Evolutionary conservation across 805 yeast genomes (phyloP).

Genomic region (Ogataea corticis): DNA sequence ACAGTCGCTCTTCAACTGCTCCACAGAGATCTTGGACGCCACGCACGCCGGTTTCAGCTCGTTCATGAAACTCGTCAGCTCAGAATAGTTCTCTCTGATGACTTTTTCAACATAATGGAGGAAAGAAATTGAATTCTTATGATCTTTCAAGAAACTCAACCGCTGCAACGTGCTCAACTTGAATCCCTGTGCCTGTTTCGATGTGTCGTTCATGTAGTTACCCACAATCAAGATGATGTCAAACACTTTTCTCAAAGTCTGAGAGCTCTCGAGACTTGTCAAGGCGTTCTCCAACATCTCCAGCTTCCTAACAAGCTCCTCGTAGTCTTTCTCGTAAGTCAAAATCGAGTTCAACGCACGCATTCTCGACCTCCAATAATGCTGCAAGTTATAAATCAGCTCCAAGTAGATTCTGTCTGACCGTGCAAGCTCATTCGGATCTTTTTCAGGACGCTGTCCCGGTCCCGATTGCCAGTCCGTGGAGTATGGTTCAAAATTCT

Average conservation of each 20-base stretch:
- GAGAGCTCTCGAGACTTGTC: constrained; percentile 62
- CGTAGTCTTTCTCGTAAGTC: constrained; percentile 75
- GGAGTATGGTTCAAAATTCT: constrained; percentile 78
- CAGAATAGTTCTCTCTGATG: constrained; percentile 82
- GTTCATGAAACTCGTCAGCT: constrained; percentile 68
- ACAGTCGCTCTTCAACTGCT: constrained; percentile 77
- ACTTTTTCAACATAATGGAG: constrained; percentile 89
- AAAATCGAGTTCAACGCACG: constrained; percentile 73
- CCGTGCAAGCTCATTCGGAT: constrained; percentile 75
- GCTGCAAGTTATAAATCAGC: constrained; percentile 76
- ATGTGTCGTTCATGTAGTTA: constrained; percentile 92
- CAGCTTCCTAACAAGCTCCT: constrained; percentile 66
- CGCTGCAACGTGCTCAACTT: constrained; percentile 86
- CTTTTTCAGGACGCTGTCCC: constrained; percentile 57
- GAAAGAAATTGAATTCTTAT: constrained; percentile 81
- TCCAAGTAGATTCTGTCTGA: constrained; percentile 85
- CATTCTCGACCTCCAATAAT: constrained; percentile 91
- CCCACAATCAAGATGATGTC: constrained; percentile 90
- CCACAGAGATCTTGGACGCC: constrained; percentile 76
- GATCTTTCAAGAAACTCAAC: constrained; percentile 87
- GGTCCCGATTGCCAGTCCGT: constrained; percentile 59
- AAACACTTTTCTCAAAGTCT: constrained; percentile 67
- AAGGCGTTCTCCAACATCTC: constrained; percentile 73
- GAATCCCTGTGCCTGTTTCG: constrained; percentile 92
- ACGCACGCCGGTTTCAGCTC: constrained; percentile 61